Percentiles rank a stretch among this genome's conserved stretches.
These are phyloP conservation scores for Astrothelium subdiscretum DNA, from an alignment of 495 filamentous ascomycete genomes.

Conservation along the genomic window DNA sequence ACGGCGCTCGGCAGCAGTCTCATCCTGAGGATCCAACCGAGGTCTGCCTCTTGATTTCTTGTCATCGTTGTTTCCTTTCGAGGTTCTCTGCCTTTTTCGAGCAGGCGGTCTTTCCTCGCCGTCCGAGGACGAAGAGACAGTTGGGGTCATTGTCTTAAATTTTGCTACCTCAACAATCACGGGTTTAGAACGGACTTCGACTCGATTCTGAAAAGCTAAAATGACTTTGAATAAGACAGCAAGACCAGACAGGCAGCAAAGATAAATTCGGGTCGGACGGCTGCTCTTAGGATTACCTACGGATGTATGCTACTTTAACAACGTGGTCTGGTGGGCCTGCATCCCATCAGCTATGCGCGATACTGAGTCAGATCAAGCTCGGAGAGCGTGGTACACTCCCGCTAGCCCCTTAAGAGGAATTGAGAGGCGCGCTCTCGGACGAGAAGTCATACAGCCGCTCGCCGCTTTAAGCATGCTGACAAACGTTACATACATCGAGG, in stretches of 20 bases:
- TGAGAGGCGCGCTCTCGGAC: not conserved
- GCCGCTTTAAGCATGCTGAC: not conserved
- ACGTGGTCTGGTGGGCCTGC: too few species aligned
- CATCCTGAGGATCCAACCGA: slow-evolving; percentile 57
- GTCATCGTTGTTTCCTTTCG: slow-evolving; percentile 12
- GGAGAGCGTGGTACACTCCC: not conserved
- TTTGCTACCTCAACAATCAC: not conserved
- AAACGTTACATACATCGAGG: not conserved
- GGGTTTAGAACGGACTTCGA: too few species aligned
- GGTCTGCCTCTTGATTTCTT: slow-evolving; percentile 47
- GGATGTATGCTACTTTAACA: not conserved
- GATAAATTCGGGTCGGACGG: not conserved
- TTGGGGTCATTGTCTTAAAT: not conserved
- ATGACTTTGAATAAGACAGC: too few species aligned
- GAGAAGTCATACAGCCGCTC: not conserved
- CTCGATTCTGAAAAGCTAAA: too few species aligned
- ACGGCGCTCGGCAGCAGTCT: slow-evolving; percentile 54
- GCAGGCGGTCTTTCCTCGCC: not conserved
- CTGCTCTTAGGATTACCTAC: not conserved
- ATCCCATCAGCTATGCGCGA: not conserved
- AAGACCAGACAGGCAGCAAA: too few species aligned
- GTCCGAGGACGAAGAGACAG: not conserved
- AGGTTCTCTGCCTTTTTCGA: slow-evolving; percentile 1
- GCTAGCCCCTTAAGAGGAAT: not conserved
- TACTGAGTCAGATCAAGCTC: not conserved